A percentile compares a stretch with the other conserved stretches of the same genome.
These are phyloP conservation scores for Neofusicoccum parvum DNA, from an alignment of 2,329 filamentous ascomycete genomes.

Conservation along the genomic window DNA sequence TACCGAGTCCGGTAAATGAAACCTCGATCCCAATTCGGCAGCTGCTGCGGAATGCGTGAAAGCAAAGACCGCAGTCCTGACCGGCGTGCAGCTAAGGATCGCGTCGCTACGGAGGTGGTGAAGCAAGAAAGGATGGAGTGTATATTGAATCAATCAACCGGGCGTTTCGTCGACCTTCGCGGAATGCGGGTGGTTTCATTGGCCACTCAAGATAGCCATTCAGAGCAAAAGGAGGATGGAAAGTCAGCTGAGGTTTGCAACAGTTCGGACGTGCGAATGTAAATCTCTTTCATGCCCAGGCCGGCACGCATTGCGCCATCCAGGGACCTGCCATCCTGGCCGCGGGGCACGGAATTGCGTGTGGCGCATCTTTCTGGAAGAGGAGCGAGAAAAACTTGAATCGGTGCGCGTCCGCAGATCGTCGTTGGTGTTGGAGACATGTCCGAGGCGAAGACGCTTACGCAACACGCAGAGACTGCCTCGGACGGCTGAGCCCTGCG, in stretches of 20 bases:
- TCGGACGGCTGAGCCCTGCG: not conserved
- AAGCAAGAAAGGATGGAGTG: not conserved
- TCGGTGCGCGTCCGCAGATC: not conserved
- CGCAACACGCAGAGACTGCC: not conserved
- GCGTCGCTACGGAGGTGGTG: not conserved
- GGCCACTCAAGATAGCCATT: not conserved
- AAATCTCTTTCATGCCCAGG: conserved; percentile 3
- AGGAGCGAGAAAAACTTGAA: not conserved
- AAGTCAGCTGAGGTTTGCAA: not conserved
- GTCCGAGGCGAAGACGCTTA: not conserved
- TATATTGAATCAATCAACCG: not conserved
- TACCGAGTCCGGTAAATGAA: not conserved
- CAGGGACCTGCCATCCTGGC: not conserved
- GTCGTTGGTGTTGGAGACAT: not conserved
- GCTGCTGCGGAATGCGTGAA: not conserved
- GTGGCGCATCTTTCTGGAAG: not conserved
- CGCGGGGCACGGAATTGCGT: not conserved
- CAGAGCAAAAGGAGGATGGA: not conserved
- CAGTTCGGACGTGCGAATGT: not conserved
- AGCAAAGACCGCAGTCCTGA: not conserved
- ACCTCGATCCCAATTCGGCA: not conserved
- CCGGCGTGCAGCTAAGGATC: not conserved
- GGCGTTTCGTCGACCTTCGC: not conserved
- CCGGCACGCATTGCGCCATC: conserved; percentile 7
- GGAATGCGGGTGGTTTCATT: not conserved